Conservation (phyloP, 257 asterid genomes). For the Fraxinus anomala region DNA sequence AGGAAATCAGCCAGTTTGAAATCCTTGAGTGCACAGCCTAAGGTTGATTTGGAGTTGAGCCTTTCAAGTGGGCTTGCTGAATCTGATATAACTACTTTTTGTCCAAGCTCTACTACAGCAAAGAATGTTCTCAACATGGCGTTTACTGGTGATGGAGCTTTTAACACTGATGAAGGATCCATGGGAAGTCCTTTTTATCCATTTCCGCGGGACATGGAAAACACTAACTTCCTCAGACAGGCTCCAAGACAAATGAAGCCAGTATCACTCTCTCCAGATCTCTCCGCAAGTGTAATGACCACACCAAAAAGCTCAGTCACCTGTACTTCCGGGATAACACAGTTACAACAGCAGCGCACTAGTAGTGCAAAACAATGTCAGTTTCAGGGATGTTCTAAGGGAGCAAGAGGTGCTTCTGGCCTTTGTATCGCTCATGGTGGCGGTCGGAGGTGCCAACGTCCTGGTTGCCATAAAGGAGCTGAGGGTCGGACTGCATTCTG, state of each 20-base stretch:
- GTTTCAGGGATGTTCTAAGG: constrained; percentile 81
- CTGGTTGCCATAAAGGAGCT: constrained; percentile 86
- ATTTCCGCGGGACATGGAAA: constrained; percentile 35
- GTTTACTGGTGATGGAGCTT: constrained; percentile 32
- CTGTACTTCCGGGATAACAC: constrained; percentile 94
- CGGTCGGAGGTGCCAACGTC: constrained; percentile 88
- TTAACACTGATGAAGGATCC: constrained; percentile 46
- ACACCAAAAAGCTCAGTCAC: constrained; percentile 88
- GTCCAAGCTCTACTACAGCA: constrained; percentile 41
- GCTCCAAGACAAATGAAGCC: constrained; percentile 38
- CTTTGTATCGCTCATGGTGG: constrained; percentile 96
- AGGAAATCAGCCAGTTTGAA: constrained; percentile 48
- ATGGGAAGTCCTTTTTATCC: constrained; percentile 38
- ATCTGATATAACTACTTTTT: constrained; percentile 63
- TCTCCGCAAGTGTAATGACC: constrained; percentile 56
- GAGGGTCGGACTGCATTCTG: constrained; percentile 97
- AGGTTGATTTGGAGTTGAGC: constrained; percentile 78
- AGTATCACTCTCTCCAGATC: constrained; percentile 46
- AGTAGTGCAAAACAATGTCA: constrained; percentile 70
- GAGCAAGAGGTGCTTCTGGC: constrained; percentile 96
- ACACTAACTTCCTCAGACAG: constrained; percentile 44
- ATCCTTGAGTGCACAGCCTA: constrained; percentile 39
- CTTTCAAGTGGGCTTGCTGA: constrained; percentile 67
- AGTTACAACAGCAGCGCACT: constrained; percentile 60
- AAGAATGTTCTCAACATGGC: constrained; percentile 34